Conservation (phyloP, 768 basidiomycete species). For the Strobilomyces confusus region DNA sequence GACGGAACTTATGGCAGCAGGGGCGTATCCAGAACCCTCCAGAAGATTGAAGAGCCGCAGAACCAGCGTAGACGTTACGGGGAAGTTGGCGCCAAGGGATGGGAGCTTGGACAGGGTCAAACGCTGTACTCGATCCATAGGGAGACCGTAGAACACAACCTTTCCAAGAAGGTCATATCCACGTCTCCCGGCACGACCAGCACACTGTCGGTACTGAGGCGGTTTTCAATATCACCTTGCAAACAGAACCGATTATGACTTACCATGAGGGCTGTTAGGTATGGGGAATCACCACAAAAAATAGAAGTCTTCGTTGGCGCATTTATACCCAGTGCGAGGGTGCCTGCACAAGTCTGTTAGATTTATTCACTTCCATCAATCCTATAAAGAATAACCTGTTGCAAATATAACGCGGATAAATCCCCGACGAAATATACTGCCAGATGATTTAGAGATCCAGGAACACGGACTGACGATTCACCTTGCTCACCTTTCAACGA, state of each 20-base stretch:
- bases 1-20: conserved; percentile 46
- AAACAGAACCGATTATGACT: conserved; percentile 17
- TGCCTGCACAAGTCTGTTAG: conserved; percentile 37
- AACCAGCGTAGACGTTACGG: conserved; percentile 60
- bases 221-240: neutral
- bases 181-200: conserved; percentile 69
- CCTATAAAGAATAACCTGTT: conserved; percentile 38
- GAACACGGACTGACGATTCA: neutral
- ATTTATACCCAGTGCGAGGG: conserved; percentile 72
- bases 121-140: conserved; percentile 60
- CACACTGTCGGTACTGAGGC: conserved; percentile 63
- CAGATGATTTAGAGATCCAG: neutral
- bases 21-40: conserved; percentile 52
- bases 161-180: conserved; percentile 68
- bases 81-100: conserved; percentile 59
- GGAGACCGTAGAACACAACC: conserved; percentile 68
- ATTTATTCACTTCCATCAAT: neutral
- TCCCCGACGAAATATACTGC: conserved; percentile 51
- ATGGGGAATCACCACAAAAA: conserved; percentile 62
- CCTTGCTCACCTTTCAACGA: conserved; percentile 49
- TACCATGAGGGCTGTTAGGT: conserved; percentile 57
- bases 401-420: conserved; percentile 64
- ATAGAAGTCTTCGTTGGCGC: conserved; percentile 64
- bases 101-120: conserved; percentile 62
- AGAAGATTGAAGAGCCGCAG: conserved; percentile 65